These are phyloP conservation scores for Cutaneotrichosporon curvatum DNA, from an alignment of 1,284 basidiomycete genomes.

Conservation along the genomic window DNA sequence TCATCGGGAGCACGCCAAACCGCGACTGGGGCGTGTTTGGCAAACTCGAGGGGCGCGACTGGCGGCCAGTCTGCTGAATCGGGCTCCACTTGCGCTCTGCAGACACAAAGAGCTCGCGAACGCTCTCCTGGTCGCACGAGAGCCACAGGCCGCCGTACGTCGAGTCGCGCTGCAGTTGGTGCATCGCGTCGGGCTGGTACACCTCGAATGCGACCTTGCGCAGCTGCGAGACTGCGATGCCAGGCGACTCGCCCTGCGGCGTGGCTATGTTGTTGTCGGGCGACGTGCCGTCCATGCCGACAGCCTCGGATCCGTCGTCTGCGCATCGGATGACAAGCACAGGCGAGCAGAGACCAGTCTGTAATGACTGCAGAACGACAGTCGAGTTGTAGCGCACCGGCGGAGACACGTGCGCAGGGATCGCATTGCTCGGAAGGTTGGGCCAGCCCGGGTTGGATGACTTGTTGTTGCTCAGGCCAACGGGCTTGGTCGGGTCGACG, in stretches of 20 bases:
- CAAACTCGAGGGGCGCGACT: slow-evolving; percentile 24
- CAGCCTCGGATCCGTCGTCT: slow-evolving; percentile 79
- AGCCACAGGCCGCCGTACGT: slow-evolving; percentile 37
- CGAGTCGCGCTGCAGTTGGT: slow-evolving; percentile 16
- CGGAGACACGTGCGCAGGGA: slow-evolving; percentile 49
- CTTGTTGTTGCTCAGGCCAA: slow-evolving; percentile 66
- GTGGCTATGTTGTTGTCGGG: slow-evolving; percentile 47
- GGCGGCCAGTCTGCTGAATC: slow-evolving; percentile 11
- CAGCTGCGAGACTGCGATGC: slow-evolving; percentile 88
- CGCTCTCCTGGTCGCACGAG: slow-evolving; percentile 34
- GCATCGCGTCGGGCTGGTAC: slow-evolving; percentile 53
- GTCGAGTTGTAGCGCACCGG: slow-evolving; percentile 95
- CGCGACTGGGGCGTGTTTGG: slow-evolving; percentile 37
- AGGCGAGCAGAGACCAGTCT: slow-evolving; percentile 86
- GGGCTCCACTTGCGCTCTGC: slow-evolving; percentile 31
- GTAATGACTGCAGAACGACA: slow-evolving; percentile 86
- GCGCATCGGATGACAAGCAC: slow-evolving; percentile 89
- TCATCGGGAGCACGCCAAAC: slow-evolving; percentile 42
- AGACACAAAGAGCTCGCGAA: slow-evolving; percentile 27
- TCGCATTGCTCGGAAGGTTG: slow-evolving; percentile 79
- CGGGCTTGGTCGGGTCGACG: slow-evolving; percentile 62
- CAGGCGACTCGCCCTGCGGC: slow-evolving; percentile 73
- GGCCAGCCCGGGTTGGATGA: slow-evolving; percentile 55
- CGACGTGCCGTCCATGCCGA: slow-evolving; percentile 59
- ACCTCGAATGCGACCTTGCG: slow-evolving; percentile 90